Percentiles rank a stretch among this genome's conserved stretches.
These are phyloP conservation scores for Misopates orontium DNA, from an alignment of 257 asterid genomes.

Conservation along the genomic window DNA sequence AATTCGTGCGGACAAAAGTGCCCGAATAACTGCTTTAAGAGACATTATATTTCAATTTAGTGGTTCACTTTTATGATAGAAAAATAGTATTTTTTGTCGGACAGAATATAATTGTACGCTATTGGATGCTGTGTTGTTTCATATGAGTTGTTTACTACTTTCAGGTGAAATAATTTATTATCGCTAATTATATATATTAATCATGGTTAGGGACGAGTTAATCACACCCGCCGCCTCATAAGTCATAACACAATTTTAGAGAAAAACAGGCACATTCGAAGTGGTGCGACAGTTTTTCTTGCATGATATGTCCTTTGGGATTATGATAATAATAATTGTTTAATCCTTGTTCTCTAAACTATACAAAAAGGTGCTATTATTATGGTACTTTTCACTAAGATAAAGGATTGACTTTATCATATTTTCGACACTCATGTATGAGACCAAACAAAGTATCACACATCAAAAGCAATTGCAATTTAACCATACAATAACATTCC, in stretches of 20 bases:
- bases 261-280: no score
- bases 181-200: background rate
- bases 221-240: constrained; percentile 23
- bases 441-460: no score
- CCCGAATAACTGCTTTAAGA: background rate
- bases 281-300: background rate
- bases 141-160: constrained; percentile 6
- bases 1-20: background rate
- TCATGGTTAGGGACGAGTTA: constrained; percentile 12
- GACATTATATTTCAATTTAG: background rate
- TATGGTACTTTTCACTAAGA: background rate
- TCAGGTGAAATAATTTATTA: background rate
- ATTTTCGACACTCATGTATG: no score
- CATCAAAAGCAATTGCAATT: no score
- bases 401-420: no score
- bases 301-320: constrained; percentile 3
- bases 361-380: background rate
- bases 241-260: constrained; percentile 8
- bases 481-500: no score
- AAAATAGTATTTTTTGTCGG: background rate
- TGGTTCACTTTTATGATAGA: background rate
- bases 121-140: constrained; percentile 11
- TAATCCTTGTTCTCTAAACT: background rate
- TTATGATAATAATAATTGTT: background rate
- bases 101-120: background rate